A percentile compares a stretch with the other conserved stretches of the same genome.
Conservation (phyloP, 2,329 filamentous ascomycete genomes). For the Amauroascus niger region DNA sequence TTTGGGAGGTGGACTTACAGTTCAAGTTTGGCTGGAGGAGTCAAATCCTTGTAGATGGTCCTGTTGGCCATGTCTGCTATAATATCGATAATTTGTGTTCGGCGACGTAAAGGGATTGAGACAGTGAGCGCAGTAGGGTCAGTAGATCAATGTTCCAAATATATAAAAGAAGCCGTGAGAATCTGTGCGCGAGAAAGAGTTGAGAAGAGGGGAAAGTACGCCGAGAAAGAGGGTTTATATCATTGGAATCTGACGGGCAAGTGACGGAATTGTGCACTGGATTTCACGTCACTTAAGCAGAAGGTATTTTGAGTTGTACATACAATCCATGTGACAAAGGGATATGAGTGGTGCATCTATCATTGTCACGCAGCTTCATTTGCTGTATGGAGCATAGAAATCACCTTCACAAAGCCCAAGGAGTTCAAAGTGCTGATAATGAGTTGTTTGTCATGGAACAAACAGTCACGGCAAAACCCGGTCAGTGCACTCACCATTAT, state of each 20-base stretch:
- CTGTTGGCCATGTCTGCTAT: not conserved
- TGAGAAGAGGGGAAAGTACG: not conserved
- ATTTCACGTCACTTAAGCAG: too few species aligned
- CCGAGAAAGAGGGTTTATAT: not conserved
- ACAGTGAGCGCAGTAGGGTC: not conserved
- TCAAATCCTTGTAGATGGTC: not conserved
- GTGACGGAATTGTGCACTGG: not conserved
- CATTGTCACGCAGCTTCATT: not conserved
- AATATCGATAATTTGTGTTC: not conserved
- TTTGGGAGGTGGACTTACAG: not conserved
- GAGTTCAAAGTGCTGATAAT: not conserved
- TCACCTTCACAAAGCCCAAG: not conserved
- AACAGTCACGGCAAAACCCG: not conserved
- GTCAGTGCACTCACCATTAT: too few species aligned
- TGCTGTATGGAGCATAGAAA: not conserved
- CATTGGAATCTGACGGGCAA: not conserved
- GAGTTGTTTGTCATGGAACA: not conserved
- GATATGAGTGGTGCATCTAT: not conserved
- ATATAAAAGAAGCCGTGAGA: not conserved
- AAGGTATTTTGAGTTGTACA: not conserved
- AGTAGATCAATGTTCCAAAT: not conserved
- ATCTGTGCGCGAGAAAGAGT: not conserved
- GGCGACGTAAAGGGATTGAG: too few species aligned
- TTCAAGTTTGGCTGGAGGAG: not conserved
- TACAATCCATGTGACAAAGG: not conserved